Evolutionary conservation across 805 yeast species (phyloP).

Genomic region (Candida yuanshanica): DNA sequence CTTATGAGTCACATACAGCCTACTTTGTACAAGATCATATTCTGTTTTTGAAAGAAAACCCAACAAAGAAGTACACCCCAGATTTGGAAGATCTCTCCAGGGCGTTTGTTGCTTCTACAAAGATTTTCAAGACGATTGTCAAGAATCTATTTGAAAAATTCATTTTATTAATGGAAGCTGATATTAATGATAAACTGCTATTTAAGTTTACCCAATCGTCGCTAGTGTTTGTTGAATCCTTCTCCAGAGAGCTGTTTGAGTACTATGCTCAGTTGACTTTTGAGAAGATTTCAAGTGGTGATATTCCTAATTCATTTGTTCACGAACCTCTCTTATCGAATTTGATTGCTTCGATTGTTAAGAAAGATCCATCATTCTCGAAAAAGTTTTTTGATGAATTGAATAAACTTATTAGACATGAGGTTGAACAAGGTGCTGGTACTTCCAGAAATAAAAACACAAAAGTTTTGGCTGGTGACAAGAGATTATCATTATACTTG

Average conservation of each 20-base stretch:
- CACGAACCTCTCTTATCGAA: constrained; percentile 65
- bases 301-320: constrained; percentile 51
- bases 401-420: constrained; percentile 48
- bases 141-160: constrained; percentile 51
- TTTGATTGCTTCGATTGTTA: constrained; percentile 65
- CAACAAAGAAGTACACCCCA: constrained; percentile 28
- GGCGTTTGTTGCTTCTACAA: constrained; percentile 69
- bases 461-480: constrained; percentile 74
- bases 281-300: constrained; percentile 42
- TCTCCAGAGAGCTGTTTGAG: constrained; percentile 50
- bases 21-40: constrained; percentile 66
- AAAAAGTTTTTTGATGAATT: constrained; percentile 22
- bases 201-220: constrained; percentile 39
- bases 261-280: constrained; percentile 34
- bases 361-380: constrained; percentile 38
- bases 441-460: constrained; percentile 52
- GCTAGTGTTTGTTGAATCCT: constrained; percentile 49
- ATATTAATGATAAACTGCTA: constrained; percentile 29
- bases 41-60: constrained; percentile 36
- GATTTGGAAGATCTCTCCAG: constrained; percentile 42
- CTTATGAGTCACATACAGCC: constrained; percentile 33
- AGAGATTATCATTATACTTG: constrained; percentile 64
- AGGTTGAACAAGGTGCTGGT: constrained; percentile 80
- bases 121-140: constrained; percentile 59
- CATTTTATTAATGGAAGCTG: constrained; percentile 56